These are phyloP conservation scores for Lactarius hengduanensis DNA, from an alignment of 768 basidiomycete species.

Conservation along the genomic window DNA sequence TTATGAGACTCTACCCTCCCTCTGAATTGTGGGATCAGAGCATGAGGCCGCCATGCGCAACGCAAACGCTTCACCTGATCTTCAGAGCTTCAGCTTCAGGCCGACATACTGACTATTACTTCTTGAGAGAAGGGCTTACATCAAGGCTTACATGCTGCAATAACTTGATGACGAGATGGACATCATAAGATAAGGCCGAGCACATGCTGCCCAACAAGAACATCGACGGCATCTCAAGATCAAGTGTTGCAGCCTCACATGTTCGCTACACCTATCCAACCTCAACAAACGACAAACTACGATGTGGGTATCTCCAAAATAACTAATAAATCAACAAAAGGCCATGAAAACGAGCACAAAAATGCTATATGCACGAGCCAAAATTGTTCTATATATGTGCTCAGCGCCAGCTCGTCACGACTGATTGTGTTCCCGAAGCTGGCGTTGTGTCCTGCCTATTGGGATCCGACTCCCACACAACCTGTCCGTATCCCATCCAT, in stretches of 20 bases:
- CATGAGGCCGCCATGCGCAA: no score
- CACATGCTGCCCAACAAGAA: neutral
- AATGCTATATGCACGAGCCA: neutral
- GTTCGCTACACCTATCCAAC: neutral
- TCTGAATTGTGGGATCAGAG: no score
- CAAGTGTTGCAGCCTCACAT: no score
- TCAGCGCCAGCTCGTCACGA: constrained; percentile 48
- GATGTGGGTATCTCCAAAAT: neutral
- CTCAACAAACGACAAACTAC: neutral
- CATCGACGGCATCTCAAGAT: neutral
- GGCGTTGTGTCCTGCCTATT: constrained; percentile 49
- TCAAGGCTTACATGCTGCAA: no score
- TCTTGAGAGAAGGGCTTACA: no score
- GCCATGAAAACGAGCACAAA: neutral
- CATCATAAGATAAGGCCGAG: no score
- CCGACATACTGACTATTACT: no score
- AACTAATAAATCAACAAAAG: neutral
- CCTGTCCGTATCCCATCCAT: constrained; percentile 5
- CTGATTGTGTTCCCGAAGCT: constrained; percentile 33
- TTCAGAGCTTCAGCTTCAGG: no score
- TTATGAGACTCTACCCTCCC: no score
- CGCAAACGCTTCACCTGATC: no score
- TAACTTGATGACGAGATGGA: no score
- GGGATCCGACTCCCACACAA: constrained; percentile 63
- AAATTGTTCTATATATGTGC: neutral